A percentile compares a stretch with the other conserved stretches of the same genome.
These are phyloP conservation scores for Ganoderma meredithae DNA, from an alignment of 1,284 basidiomycete genomes.

Conservation along the genomic window DNA sequence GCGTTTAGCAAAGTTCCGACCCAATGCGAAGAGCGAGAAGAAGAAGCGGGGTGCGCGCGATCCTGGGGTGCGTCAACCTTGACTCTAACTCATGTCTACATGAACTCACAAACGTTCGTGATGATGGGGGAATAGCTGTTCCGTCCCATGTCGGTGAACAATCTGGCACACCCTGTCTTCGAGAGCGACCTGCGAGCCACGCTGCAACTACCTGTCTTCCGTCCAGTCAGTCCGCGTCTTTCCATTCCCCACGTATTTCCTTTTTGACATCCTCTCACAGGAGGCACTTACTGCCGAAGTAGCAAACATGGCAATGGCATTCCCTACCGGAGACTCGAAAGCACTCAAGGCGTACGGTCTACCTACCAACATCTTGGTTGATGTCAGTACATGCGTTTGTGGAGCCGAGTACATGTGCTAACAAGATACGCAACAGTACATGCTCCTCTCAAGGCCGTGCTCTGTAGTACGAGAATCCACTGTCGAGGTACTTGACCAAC, in stretches of 20 bases:
- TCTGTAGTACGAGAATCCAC: constrained; percentile 75
- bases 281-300: constrained; percentile 45
- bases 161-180: constrained; percentile 47
- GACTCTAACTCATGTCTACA: not conserved
- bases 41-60: constrained; percentile 22
- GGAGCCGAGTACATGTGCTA: not conserved
- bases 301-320: constrained; percentile 52
- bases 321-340: constrained; percentile 53
- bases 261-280: constrained; percentile 36
- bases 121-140: constrained; percentile 35
- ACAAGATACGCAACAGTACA: constrained; percentile 54
- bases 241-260: not conserved
- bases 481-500: constrained; percentile 53
- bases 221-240: constrained; percentile 45
- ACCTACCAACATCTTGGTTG: constrained; percentile 68
- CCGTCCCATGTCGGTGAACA: constrained; percentile 44
- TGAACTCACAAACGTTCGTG: not conserved
- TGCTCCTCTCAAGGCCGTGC: constrained; percentile 67
- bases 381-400: constrained; percentile 52
- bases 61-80: constrained; percentile 26
- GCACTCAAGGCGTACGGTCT: constrained; percentile 68
- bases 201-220: constrained; percentile 48
- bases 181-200: constrained; percentile 38
- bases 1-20: constrained; percentile 25
- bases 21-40: constrained; percentile 23